Evolutionary conservation across 106 monocot species (phyloP).

Genomic region (Triglochin maritima): DNA sequence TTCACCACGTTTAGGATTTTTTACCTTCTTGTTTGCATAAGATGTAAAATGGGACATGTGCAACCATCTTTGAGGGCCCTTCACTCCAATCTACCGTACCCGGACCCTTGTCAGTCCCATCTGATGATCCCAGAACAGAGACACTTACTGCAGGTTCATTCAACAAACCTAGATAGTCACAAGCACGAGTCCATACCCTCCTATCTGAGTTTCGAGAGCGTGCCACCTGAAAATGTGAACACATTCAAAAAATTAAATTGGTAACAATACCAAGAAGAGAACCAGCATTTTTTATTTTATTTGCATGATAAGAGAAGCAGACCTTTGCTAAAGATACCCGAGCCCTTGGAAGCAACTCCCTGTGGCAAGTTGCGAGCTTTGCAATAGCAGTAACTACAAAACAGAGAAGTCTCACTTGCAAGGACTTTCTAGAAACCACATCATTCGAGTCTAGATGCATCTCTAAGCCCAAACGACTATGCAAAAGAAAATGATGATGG

Average conservation of each 20-base stretch:
- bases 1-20: not conserved
- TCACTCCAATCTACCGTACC: constrained; percentile 74
- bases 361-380: constrained; percentile 83
- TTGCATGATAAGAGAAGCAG: not conserved
- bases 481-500: constrained; percentile 1
- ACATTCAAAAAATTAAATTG: not conserved
- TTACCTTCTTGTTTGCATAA: constrained; percentile 79
- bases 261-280: not conserved
- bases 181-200: constrained; percentile 74
- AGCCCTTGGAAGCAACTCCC: constrained; percentile 83
- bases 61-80: constrained; percentile 62
- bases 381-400: constrained; percentile 91
- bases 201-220: constrained; percentile 50
- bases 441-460: constrained; percentile 32
- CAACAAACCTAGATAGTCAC: constrained; percentile 85
- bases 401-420: constrained; percentile 64
- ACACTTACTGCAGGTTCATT: constrained; percentile 75
- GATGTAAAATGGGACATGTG: constrained; percentile 90
- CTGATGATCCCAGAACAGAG: constrained; percentile 64
- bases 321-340: constrained; percentile 88
- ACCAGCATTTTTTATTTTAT: not conserved
- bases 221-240: constrained; percentile 41
- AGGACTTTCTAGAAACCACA: constrained; percentile 39
- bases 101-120: constrained; percentile 28
- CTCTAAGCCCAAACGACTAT: constrained; percentile 69